phyloP scores from a whole-genome alignment of 1,284 basidiomycete genomes.

The Ganoderma meredithae region DNA sequence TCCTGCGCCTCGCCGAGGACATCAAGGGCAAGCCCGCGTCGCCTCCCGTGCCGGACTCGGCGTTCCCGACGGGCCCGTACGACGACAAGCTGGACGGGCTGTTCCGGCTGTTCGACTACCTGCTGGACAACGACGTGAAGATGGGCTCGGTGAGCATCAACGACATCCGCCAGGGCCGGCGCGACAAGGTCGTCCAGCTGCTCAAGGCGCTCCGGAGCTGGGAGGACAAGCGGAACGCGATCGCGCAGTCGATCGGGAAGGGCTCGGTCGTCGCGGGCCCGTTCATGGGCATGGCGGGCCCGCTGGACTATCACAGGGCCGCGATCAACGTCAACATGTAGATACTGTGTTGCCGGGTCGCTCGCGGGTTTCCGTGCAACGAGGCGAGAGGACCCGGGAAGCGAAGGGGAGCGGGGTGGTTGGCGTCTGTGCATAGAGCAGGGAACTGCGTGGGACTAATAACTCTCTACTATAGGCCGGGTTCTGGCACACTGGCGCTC shows the following conservation, averaged over 20 bases:
- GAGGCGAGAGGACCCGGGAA: not conserved
- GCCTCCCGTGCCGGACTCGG: conserved; percentile 78
- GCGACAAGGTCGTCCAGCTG: conserved; percentile 80
- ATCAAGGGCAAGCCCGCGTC: conserved; percentile 73
- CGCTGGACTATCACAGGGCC: conserved; percentile 28
- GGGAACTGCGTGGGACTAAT: conserved; percentile 7
- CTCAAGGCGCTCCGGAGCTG: conserved; percentile 78
- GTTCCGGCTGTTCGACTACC: conserved; percentile 88
- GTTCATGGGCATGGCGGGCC: conserved; percentile 39
- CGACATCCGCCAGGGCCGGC: conserved; percentile 82
- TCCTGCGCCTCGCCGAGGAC: conserved; percentile 79
- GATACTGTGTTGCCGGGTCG: not conserved
- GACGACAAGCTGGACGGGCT: conserved; percentile 90
- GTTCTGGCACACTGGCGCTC: conserved; percentile 4
- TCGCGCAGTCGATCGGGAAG: conserved; percentile 61
- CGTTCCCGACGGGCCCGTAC: conserved; percentile 70
- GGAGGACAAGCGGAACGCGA: conserved; percentile 74
- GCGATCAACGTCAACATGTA: not conserved
- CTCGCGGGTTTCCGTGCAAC: not conserved
- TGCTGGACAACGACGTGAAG: conserved; percentile 88
- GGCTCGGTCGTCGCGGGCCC: conserved; percentile 35
- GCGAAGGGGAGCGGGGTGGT: not conserved
- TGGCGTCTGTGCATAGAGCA: conserved; percentile 18
- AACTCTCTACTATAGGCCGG: not conserved
- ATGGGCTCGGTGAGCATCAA: conserved; percentile 92